Evolutionary conservation across 129 eudicot species (phyloP), one percentile per base, ranked within the genome.

Genomic region (Calendula officinalis): DNA sequence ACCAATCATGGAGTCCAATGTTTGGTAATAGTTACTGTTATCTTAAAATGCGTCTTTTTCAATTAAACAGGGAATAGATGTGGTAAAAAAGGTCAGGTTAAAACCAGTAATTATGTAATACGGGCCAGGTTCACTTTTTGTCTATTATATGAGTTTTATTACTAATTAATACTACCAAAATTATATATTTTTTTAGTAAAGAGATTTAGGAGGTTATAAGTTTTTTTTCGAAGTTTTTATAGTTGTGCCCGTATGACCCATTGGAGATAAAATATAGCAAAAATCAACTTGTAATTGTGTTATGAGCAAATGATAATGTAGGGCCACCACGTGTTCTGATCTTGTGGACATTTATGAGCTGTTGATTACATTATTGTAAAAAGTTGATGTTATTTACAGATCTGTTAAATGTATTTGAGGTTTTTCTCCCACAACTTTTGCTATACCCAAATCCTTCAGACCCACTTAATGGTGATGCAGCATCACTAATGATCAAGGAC

Each of bases 1-100:
- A 84, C 76, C 96, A 88, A 72, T 84, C 96, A 61, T 88, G 96
- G 96, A 88, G 96, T 72, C 96, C 96, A 35, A 88, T 88, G 96
- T 88, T 84, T 66, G 96, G 96, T 84, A 84, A 81, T 68, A 40
- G 12, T 74, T 35, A 39, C 45, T 34, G 13, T 12, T 65, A 11
- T 8, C 42, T 41, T 10, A 51, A 32, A 51, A 54, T 32, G 13
- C 61, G 8, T 15, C 42, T 56, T 17, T 15, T 56, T 13, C 1
- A 14, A 3, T 68, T 15, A 36, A 64, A 64, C 15, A 35, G 33
- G 14, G 68, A 63, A 15, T 47, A 33, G 46, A 36, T 12, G 33
- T 66, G 60, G 12, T 27, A 38, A 50, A 49, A 15, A 50, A 47
- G 27, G 10, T 30, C 11, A 22, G 56, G 60, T 22, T 13, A 64